Conservation (phyloP, 2,329 filamentous ascomycete species). For the Metarhizium anisopliae region DNA sequence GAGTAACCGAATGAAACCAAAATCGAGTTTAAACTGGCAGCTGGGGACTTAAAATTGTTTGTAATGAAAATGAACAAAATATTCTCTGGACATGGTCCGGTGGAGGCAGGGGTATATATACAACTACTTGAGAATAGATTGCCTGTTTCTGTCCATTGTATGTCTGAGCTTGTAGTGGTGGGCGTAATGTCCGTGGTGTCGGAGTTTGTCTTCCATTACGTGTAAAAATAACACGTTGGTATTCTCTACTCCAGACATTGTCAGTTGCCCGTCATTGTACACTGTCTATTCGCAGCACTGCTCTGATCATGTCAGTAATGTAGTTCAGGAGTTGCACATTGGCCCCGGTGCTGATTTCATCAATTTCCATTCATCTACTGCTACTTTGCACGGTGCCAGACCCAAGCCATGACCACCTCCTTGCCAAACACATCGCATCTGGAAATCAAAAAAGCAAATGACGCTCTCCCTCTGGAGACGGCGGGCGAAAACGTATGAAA, state of each 20-base stretch:
- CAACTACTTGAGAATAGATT: conserved; percentile 5
- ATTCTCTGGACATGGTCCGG: background rate
- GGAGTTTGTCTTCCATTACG: background rate
- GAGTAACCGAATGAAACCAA: background rate
- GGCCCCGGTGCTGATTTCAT: background rate
- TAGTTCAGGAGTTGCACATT: background rate
- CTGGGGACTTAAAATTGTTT: background rate
- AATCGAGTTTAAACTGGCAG: background rate
- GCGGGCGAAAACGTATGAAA: background rate
- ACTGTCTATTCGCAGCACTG: too few relatives aligned
- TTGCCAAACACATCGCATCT: background rate
- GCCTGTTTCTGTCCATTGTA: background rate
- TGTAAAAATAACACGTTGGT: too few relatives aligned
- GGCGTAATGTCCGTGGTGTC: background rate
- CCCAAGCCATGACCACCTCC: background rate
- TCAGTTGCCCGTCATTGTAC: too few relatives aligned
- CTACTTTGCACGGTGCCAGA: background rate
- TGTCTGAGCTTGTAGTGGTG: background rate
- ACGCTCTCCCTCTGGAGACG: too few relatives aligned
- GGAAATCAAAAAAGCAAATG: too few relatives aligned
- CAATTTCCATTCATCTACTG: background rate
- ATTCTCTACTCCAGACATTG: too few relatives aligned
- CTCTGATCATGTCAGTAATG: background rate
- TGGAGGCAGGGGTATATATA: background rate
- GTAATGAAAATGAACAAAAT: background rate